Evolutionary conservation across 1,284 basidiomycete genomes (phyloP), one percentile per base, ranked within the genome.

Genomic region (Microbotryum intermedium): DNA sequence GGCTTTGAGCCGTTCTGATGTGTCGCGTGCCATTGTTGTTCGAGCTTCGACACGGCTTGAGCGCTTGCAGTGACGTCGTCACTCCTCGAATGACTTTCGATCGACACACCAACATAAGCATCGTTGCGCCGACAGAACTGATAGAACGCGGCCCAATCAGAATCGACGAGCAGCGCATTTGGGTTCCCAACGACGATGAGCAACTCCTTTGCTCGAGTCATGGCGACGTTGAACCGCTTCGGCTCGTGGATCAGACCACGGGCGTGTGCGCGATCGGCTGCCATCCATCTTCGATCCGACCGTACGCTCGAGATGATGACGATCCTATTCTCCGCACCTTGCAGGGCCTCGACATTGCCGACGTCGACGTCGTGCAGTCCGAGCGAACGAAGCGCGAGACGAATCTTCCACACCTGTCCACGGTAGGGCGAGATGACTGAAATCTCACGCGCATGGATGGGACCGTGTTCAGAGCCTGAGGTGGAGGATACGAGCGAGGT

Each of bases 401-500:
- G 74, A 18, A 76, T 61, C n/a, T 72, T 64, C 75, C 76, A 77
- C 0, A 77, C 76, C 56, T 77, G 76, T 61, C 77, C 76, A 34
- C 76, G 57, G 70, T 73, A 77, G 4, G 75, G 75, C 1, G 71
- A 70, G 39, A 76, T 74, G 23, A 77, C 73, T 13, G 70, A 71
- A 50, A 77, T 74, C 25, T 77, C 72, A 10, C 60, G 59, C 13
- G 69, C 62, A 30, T 53, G 52, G 26, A 74, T 50, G 16, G 46
- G 46, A 3, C 54, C 60, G 23, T 58, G 58, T 18, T 48, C 45
- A 13, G 43, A 30, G 11, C 11, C 57, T 2, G n/a, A 28, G 13
- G 34, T 46, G 23, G 48, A 47, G 8, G 55, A 53, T 9, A 72
- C 59, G 7, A 75, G 62, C 0, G 62, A 61, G 13, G 65, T 29